Base-by-base conservation (phyloP, 768 basidiomycete genomes). In the Trametes elegans region DNA sequence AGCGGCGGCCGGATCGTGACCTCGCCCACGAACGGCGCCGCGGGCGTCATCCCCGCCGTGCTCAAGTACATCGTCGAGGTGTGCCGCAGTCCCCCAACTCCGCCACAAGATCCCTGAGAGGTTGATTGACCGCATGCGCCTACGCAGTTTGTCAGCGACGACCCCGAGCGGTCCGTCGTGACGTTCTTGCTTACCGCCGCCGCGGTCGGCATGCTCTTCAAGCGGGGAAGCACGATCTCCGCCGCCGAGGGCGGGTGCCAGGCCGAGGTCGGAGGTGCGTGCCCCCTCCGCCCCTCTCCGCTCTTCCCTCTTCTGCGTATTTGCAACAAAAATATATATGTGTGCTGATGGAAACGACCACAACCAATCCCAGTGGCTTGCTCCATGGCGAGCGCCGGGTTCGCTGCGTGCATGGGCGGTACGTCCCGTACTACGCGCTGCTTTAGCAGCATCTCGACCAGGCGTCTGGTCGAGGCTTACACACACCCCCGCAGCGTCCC, bases 191-290 rank as follows among this genome's bases (percentile, higher is more conserved):
- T 98, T 53, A 97, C 94, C 5, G 90, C 93, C 43, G 77, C 90
- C 49, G 88, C 94, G 8, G 73, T 96, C 49, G 93, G 95, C 14
- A 97, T 97, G 94, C 74, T 97, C 28, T 96, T 93, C 76, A 98
- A 98, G 69, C 83, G 95, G 55, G 93, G 94, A n/a, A 93, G 92
- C 58, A 96, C 95, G 2, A 97, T 98, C 46, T 91, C 89, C 42
- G 95, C 95, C 13, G 94, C 96, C 0, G 96, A 98, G 71, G 95
- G 95, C 18, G 93, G 86, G 10, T 96, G 93, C 69, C 91, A 93
- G 73, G 93, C 93, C 18, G 93, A 96, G 74, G 95, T 98, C 4
- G 95, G 95, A 68, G 88, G 88, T 88, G 65, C 27, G 74, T 64
- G 35, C 18, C 27, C n/a, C 16, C 18, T 18, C 9, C 28, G 4